Evolutionary conservation across 1,284 basidiomycete genomes (phyloP).

Genomic region (Ustilago trichophora): DNA sequence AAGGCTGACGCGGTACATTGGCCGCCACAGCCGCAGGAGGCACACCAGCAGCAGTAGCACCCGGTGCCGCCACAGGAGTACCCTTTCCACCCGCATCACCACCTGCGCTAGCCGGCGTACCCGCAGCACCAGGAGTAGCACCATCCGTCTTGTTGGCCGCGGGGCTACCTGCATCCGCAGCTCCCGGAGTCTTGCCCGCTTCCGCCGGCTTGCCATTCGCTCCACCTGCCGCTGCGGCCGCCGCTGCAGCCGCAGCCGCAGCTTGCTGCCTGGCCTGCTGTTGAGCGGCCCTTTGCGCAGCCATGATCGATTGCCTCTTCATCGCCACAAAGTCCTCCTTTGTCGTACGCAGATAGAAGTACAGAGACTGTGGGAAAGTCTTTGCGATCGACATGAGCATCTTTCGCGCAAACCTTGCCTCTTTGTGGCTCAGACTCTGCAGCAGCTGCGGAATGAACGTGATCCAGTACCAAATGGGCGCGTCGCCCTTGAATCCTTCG

Average conservation of each 20-base stretch:
- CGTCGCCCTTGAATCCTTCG: constrained; percentile 94
- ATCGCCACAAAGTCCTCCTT: constrained; percentile 77
- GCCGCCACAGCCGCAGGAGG: constrained; percentile 42
- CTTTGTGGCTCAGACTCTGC: constrained; percentile 85
- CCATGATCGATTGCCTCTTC: constrained; percentile 68
- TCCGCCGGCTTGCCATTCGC: constrained; percentile 26
- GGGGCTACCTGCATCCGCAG: constrained; percentile 15
- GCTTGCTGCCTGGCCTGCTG: constrained; percentile 68
- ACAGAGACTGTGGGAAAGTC: constrained; percentile 92
- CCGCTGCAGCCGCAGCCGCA: too few species aligned
- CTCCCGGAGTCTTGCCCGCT: constrained; percentile 12
- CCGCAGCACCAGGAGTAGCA: constrained; percentile 4
- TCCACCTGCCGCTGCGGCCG: constrained; percentile 18
- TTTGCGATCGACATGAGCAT: constrained; percentile 91
- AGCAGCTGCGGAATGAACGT: constrained; percentile 96
- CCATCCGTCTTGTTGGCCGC: constrained; percentile 17
- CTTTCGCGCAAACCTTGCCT: constrained; percentile 90
- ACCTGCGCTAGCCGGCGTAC: constrained; percentile 6
- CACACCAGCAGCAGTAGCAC: constrained; percentile 14
- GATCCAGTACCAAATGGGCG: constrained; percentile 99
- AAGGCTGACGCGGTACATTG: constrained; percentile 73
- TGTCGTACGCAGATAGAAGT: constrained; percentile 91
- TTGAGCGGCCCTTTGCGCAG: constrained; percentile 64
- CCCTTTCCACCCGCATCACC: too few species aligned
- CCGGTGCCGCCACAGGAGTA: too few species aligned